Conservation (phyloP, 495 filamentous ascomycete genomes). For the Hypoxylon rickii region DNA sequence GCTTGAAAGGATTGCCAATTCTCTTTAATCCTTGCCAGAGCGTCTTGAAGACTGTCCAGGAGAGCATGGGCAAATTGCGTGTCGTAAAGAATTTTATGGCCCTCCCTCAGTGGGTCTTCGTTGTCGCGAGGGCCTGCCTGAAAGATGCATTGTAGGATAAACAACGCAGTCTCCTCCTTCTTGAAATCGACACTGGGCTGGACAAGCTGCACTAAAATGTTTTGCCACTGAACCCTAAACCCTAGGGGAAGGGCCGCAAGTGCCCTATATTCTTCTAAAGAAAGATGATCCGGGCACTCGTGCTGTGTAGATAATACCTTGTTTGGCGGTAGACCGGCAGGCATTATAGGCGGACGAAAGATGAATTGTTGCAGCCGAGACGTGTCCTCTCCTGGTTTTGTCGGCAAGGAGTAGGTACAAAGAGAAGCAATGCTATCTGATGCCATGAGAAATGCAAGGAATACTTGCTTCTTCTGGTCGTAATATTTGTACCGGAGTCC, state of each 20-base stretch:
- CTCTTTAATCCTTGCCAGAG: conserved; percentile 40
- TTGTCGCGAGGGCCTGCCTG: conserved; percentile 49
- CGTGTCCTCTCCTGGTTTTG: conserved; percentile 8
- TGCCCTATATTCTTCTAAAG: conserved; percentile 56
- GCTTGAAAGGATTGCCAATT: conserved; percentile 57
- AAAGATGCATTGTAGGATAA: conserved; percentile 55
- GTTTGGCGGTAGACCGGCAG: conserved; percentile 46
- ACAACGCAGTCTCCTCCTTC: conserved; percentile 47
- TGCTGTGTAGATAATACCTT: conserved; percentile 52
- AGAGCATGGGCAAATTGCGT: conserved; percentile 15
- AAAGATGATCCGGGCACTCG: conserved; percentile 46
- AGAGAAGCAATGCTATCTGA: too few species aligned
- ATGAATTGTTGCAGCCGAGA: conserved; percentile 44
- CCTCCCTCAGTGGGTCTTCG: conserved; percentile 5
- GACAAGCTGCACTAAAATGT: conserved; percentile 57
- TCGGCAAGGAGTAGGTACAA: conserved; percentile 40
- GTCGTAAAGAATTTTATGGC: conserved; percentile 26
- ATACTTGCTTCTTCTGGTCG: too few species aligned
- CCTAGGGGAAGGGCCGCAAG: conserved; percentile 55
- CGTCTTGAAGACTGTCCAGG: conserved; percentile 29
- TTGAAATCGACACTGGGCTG: conserved; percentile 53
- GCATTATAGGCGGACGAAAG: conserved; percentile 32
- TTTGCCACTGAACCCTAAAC: conserved; percentile 57
- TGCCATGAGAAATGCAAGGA: too few species aligned
- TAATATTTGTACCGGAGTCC: conserved; percentile 47